Evolutionary conservation across 1,284 basidiomycete genomes (phyloP).

Genomic region (Fomitopsis betulina): DNA sequence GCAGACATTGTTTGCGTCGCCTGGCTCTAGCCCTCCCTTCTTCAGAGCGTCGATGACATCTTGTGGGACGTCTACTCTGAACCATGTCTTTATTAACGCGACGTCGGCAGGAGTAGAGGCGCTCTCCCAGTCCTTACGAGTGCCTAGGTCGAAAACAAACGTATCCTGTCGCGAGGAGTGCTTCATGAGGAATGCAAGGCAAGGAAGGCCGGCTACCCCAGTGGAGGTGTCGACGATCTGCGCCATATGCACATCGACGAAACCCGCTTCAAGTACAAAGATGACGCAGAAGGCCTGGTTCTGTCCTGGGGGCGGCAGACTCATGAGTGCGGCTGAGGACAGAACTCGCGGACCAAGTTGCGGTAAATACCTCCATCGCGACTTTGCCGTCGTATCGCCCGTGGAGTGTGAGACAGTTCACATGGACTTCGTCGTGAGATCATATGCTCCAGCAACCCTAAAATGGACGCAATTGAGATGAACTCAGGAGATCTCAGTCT

Average conservation of each 20-base stretch:
- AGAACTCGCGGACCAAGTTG: too few relatives aligned
- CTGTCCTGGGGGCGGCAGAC: constrained; percentile 11
- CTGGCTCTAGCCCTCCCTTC: constrained; percentile 41
- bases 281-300: constrained; percentile 24
- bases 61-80: constrained; percentile 30
- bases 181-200: constrained; percentile 45
- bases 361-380: too few relatives aligned
- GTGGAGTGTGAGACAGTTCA: too few relatives aligned
- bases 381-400: too few relatives aligned
- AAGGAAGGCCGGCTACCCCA: constrained; percentile 27
- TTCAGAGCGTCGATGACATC: constrained; percentile 43
- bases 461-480: too few relatives aligned
- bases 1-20: constrained; percentile 40
- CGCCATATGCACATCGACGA: constrained; percentile 31
- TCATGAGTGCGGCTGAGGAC: constrained; percentile 4
- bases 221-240: constrained; percentile 33
- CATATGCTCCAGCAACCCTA: too few relatives aligned
- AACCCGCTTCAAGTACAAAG: constrained; percentile 47
- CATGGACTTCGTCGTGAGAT: too few relatives aligned
- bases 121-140: constrained; percentile 41
- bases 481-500: too few relatives aligned
- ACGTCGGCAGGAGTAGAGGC: constrained; percentile 29
- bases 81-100: constrained; percentile 8
- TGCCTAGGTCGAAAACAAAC: constrained; percentile 51
- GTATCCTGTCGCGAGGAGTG: constrained; percentile 34